These are phyloP conservation scores for Boletus semigastroideus DNA, from an alignment of 1,284 basidiomycete genomes.

Conservation along the genomic window DNA sequence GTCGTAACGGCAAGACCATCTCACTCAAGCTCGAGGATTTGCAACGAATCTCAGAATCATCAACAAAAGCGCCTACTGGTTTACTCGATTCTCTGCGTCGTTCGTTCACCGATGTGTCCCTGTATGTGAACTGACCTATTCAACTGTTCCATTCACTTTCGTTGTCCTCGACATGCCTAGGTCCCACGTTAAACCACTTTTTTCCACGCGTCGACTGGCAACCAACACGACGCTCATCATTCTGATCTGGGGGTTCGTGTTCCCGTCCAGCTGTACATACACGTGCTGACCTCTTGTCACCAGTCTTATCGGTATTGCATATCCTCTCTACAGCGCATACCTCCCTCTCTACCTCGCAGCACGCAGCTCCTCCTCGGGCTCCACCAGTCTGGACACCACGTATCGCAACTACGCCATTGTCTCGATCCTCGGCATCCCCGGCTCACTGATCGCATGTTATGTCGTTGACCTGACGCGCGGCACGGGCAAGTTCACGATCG, in stretches of 20 bases:
- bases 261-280: background rate
- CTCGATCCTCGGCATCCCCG: conserved; percentile 53
- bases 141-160: background rate
- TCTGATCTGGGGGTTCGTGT: conserved; percentile 48
- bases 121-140: conserved; percentile 28
- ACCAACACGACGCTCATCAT: conserved; percentile 54
- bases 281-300: background rate
- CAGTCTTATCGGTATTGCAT: conserved; percentile 58
- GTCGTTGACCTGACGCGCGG: conserved; percentile 51
- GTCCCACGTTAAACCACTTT: conserved; percentile 51
- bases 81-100: conserved; percentile 37
- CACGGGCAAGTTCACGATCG: conserved; percentile 33
- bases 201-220: conserved; percentile 48
- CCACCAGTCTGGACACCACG: conserved; percentile 34
- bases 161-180: conserved; percentile 20
- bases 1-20: conserved; percentile 48
- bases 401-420: conserved; percentile 54
- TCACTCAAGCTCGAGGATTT: conserved; percentile 48
- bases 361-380: conserved; percentile 35
- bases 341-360: conserved; percentile 51
- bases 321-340: conserved; percentile 57
- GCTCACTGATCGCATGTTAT: conserved; percentile 53
- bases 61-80: conserved; percentile 15
- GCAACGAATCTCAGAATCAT: conserved; percentile 30
- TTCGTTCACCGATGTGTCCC: conserved; percentile 42